phyloP scores from a whole-genome alignment of 2,329 filamentous ascomycete species.

The Parastagonospora avenae region DNA sequence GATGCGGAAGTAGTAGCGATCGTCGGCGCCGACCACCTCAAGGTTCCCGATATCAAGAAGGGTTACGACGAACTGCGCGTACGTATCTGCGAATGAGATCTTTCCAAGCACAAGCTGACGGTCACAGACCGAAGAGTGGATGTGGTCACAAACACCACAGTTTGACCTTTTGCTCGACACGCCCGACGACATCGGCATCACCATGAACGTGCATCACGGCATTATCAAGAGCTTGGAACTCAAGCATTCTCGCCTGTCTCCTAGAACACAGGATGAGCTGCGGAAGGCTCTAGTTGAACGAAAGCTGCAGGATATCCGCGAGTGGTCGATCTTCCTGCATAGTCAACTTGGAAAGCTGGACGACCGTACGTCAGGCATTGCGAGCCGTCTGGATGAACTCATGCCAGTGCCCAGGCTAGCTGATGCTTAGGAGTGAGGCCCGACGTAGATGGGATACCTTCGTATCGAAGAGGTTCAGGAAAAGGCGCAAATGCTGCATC shows the following conservation, averaged over 20 bases:
- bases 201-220: constrained; percentile 55
- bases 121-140: constrained; percentile 70
- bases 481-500: too few species aligned
- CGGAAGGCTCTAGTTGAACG: constrained; percentile 37
- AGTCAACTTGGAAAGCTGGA: constrained; percentile 20
- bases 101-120: constrained; percentile 36
- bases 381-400: constrained; percentile 24
- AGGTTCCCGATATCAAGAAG: constrained; percentile 61
- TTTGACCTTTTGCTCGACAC: constrained; percentile 67
- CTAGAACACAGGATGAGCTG: constrained; percentile 18
- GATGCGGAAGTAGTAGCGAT: constrained; percentile 47
- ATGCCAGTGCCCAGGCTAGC: constrained; percentile 26
- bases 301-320: constrained; percentile 57
- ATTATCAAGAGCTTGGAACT: constrained; percentile 58
- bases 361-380: constrained; percentile 12
- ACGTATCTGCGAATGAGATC: constrained; percentile 25
- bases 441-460: too few species aligned
- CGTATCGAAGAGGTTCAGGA: too few species aligned
- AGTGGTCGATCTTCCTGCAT: constrained; percentile 43
- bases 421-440: not conserved
- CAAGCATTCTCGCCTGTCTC: constrained; percentile 20
- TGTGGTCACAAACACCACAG: constrained; percentile 82
- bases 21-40: constrained; percentile 60
- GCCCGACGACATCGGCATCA: constrained; percentile 49
- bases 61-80: constrained; percentile 68